phyloP scores from a whole-genome alignment of 495 filamentous ascomycete species.

The Pseudomonodictys pantanalensis region DNA sequence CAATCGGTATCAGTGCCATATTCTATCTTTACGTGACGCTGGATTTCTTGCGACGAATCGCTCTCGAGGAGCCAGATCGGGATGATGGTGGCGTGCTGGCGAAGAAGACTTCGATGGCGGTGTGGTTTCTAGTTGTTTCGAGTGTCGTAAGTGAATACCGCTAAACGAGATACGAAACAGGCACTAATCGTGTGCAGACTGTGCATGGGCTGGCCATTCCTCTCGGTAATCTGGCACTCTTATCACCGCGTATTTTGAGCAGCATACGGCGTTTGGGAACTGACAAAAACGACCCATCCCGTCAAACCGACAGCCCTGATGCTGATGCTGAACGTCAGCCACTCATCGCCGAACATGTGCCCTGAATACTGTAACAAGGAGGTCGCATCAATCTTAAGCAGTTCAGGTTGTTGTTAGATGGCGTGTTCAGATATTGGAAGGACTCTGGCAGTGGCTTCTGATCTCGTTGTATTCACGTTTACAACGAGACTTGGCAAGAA shows the following conservation, averaged over 20 bases:
- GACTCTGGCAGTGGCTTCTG: too few relatives aligned
- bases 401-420: too few relatives aligned
- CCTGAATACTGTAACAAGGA: too few relatives aligned
- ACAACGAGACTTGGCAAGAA: too few relatives aligned
- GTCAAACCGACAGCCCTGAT: background rate
- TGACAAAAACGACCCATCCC: background rate
- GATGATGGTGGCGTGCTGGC: constrained; percentile 63
- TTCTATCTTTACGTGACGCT: constrained; percentile 82
- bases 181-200: constrained; percentile 50
- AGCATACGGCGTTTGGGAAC: background rate
- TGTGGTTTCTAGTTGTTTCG: constrained; percentile 87
- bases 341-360: background rate
- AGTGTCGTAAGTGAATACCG: constrained; percentile 68
- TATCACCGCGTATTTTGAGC: constrained; percentile 51
- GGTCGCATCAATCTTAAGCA: too few relatives aligned
- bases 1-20: constrained; percentile 85
- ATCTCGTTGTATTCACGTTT: too few relatives aligned
- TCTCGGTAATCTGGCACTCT: constrained; percentile 76
- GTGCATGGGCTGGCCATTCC: constrained; percentile 86
- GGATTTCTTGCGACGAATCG: constrained; percentile 59
- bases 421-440: too few relatives aligned
- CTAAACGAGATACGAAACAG: background rate
- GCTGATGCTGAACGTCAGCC: background rate
- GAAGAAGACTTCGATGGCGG: constrained; percentile 65
- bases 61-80: constrained; percentile 56